Conservation (phyloP, 2,329 filamentous ascomycete genomes). For the Clonostachys rosea region DNA sequence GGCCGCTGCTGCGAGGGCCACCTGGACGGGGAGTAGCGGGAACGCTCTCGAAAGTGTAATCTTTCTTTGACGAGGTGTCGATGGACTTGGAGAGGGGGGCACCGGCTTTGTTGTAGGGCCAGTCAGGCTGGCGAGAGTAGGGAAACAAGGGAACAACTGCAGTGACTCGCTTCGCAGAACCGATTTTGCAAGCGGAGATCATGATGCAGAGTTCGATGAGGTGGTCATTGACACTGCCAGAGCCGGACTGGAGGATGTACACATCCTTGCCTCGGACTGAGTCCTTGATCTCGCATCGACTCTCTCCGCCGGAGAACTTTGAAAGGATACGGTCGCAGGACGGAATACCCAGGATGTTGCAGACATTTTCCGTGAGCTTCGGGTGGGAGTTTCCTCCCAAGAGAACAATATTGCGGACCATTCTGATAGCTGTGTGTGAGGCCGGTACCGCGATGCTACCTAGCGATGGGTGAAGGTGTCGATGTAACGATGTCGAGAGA, state of each 20-base stretch:
- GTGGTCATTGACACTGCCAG: conserved; percentile 91
- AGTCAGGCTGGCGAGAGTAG: conserved; percentile 92
- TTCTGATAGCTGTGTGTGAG: conserved; percentile 28
- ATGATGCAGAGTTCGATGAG: conserved; percentile 96
- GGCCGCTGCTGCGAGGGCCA: conserved; percentile 59
- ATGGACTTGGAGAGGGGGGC: conserved; percentile 75
- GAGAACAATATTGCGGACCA: conserved; percentile 95
- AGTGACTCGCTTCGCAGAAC: conserved; percentile 88
- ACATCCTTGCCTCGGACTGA: conserved; percentile 98
- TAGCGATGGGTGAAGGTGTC: too few species aligned
- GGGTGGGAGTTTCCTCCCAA: conserved; percentile 93
- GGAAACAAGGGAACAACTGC: conserved; percentile 94
- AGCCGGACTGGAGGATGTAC: conserved; percentile 94
- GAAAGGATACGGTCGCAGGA: conserved; percentile 75
- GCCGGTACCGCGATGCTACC: conserved; percentile 1
- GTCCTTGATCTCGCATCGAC: conserved; percentile 91
- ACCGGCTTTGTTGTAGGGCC: conserved; percentile 93
- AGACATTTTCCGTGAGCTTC: conserved; percentile 79
- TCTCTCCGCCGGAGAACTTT: conserved; percentile 95
- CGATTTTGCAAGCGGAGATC: conserved; percentile 95
- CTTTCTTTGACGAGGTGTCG: conserved; percentile 33
- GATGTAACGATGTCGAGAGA: not conserved
- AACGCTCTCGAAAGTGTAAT: conserved; percentile 88
- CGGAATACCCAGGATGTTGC: conserved; percentile 83
- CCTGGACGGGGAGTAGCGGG: conserved; percentile 79